Percentiles rank a stretch among this genome's conserved stretches.
Evolutionary conservation across 257 asterid genomes (phyloP).

Genomic region (Nicotiana sylvestris): DNA sequence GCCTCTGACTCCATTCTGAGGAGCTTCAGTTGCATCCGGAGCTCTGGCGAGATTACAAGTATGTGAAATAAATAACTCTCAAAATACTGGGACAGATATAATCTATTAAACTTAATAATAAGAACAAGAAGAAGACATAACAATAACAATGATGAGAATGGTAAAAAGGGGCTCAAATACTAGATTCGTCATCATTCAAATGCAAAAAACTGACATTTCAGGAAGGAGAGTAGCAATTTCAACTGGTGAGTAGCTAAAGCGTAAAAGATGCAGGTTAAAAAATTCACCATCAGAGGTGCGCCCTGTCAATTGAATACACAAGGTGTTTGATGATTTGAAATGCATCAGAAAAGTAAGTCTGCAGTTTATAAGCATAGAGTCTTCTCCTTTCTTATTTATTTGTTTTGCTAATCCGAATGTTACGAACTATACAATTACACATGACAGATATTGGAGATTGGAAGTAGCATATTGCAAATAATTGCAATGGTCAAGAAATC

Average conservation of each 20-base stretch:
- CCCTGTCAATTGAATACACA: no score
- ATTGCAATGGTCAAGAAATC: not conserved
- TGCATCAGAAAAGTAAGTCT: no score
- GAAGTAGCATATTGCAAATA: not conserved
- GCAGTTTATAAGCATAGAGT: no score
- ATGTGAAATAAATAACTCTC: not conserved
- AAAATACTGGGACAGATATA: not conserved
- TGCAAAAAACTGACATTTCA: not conserved
- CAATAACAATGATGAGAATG: not conserved
- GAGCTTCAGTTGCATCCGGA: constrained; percentile 78
- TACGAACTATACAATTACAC: no score
- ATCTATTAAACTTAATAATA: not conserved
- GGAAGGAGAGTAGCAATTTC: no score
- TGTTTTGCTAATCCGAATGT: no score
- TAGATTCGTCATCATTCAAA: not conserved
- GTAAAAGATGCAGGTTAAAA: no score
- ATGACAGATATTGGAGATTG: not conserved
- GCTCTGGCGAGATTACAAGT: constrained; percentile 30
- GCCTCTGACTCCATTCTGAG: constrained; percentile 76
- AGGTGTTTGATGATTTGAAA: no score
- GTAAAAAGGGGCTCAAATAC: not conserved
- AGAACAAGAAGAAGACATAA: not conserved
- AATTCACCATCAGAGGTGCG: no score
- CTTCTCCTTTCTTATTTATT: no score
- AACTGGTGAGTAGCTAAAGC: no score